Percentiles rank a stretch among this genome's conserved stretches.
Evolutionary conservation across 208 protist species (phyloP).

Genomic region (Trypanosoma caninum): DNA sequence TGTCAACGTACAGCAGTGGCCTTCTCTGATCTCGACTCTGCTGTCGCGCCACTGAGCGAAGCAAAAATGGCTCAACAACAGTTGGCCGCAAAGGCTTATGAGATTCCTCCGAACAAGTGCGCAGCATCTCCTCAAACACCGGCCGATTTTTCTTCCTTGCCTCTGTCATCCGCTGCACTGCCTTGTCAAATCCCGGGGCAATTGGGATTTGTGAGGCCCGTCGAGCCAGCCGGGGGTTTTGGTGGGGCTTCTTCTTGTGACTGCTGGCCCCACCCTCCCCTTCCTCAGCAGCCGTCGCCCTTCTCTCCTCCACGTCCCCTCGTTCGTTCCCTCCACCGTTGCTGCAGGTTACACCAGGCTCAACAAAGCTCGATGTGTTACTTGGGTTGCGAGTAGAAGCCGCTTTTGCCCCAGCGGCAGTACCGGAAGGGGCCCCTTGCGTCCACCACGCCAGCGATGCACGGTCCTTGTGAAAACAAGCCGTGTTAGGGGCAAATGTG

Average conservation of each 20-base stretch:
- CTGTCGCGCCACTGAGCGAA: slow-evolving; percentile 12
- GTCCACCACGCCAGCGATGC: slow-evolving; percentile 24
- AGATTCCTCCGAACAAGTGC: slow-evolving; percentile 3
- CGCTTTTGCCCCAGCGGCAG: neutral
- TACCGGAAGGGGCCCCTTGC: slow-evolving; percentile 6
- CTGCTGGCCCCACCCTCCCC: too few relatives aligned
- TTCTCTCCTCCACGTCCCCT: neutral
- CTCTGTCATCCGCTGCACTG: slow-evolving; percentile 49
- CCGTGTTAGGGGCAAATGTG: slow-evolving; percentile 21
- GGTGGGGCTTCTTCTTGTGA: too few relatives aligned
- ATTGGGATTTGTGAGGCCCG: neutral
- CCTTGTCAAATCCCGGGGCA: slow-evolving; percentile 38
- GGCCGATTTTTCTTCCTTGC: slow-evolving; percentile 15
- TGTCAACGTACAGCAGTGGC: slow-evolving; percentile 49
- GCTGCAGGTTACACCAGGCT: too few relatives aligned
- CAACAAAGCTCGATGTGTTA: neutral
- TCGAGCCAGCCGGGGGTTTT: neutral
- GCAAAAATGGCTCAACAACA: slow-evolving; percentile 26
- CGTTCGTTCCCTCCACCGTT: too few relatives aligned
- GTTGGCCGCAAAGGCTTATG: slow-evolving; percentile 9
- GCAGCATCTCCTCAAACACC: slow-evolving; percentile 24
- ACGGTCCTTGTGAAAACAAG: slow-evolving; percentile 18
- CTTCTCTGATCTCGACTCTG: slow-evolving; percentile 7
- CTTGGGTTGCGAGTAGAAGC: neutral
- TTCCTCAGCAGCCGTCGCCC: too few relatives aligned